Base-by-base conservation (phyloP, 169 alveolate genomes). In the Eimeria maxima region DNA sequence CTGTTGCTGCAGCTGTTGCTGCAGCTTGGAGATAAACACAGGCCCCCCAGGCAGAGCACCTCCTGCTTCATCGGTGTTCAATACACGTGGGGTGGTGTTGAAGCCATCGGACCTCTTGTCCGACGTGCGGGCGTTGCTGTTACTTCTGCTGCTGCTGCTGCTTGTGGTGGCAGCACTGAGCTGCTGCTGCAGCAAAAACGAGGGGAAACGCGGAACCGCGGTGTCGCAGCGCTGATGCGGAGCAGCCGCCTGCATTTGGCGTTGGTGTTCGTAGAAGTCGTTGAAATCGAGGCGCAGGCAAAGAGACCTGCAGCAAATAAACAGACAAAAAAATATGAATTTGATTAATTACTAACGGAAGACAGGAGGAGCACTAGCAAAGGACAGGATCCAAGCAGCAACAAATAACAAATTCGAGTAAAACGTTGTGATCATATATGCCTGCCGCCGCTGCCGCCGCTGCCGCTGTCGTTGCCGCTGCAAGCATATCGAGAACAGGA, bases 221-320 rank as follows among this genome's bases (percentile, higher is more conserved):
- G 13, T 44, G 67, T 78, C 89, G n/a, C 47, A 7, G 18, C 42
- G 45, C 84, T 27, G 45, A 29, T 74, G 84, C 67, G 67, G 22
- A 7, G 89, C 44, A 16, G 50, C 89, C 11, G 89, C 57, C 24
- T 20, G 57, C 71, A 91, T 27, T 27, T 91, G 95, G 14, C 80
- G 44, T 71, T 91, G 90, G 67, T 91, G 95, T 18, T 53, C 95
- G 65, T 91, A 91, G 81, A 91, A 91, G 33, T 45, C 89, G 47
- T 91, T 91, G 29, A 74, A 91, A 47, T 91, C 95, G 81, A 91
- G 33, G 20, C 90, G 89, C 44, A 65, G 33, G 38, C 90, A 89
- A n/a, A 91, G 90, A 18, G 95, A 83, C 55, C 95, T 91, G 78
- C 57, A 4, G 50, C 11, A 11, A 29, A 14, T 50, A 11, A 53